Evolutionary conservation across 495 filamentous ascomycete species (phyloP).

Genomic region (Xylaria telfairii): DNA sequence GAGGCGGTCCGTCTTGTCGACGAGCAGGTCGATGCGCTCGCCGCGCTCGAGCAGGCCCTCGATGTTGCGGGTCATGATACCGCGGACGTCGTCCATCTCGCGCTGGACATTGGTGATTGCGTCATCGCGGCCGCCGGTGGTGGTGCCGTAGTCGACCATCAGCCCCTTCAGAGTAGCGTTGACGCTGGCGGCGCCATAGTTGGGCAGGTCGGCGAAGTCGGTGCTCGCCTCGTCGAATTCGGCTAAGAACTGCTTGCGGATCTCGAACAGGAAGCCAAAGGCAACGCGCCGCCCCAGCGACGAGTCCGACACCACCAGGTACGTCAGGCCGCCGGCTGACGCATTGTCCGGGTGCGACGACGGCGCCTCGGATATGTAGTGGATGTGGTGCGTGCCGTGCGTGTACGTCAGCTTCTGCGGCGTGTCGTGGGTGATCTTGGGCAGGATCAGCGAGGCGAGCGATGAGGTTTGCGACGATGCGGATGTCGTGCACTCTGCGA

Average conservation of each 20-base stretch:
- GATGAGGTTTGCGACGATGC: constrained; percentile 78
- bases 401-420: constrained; percentile 94
- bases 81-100: constrained; percentile 91
- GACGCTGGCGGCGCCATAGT: constrained; percentile 90
- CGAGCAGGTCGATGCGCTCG: constrained; percentile 91
- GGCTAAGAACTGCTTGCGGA: constrained; percentile 84
- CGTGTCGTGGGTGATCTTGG: constrained; percentile 83
- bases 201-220: constrained; percentile 77
- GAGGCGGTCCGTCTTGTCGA: constrained; percentile 95
- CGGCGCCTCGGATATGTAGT: constrained; percentile 90
- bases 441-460: constrained; percentile 92
- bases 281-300: constrained; percentile 83
- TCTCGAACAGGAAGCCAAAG: constrained; percentile 91
- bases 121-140: constrained; percentile 74
- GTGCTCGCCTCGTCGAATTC: constrained; percentile 71
- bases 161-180: constrained; percentile 77
- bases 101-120: constrained; percentile 80
- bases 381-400: constrained; percentile 87
- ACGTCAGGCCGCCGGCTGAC: constrained; percentile 80
- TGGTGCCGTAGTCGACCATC: constrained; percentile 85
- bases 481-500: constrained; percentile 85
- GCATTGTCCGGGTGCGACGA: constrained; percentile 61
- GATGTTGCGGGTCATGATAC: constrained; percentile 99
- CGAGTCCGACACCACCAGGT: constrained; percentile 79
- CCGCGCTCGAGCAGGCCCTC: constrained; percentile 93